Evolutionary conservation across 129 eudicot species (phyloP).

Genomic region (Silybum marianum): DNA sequence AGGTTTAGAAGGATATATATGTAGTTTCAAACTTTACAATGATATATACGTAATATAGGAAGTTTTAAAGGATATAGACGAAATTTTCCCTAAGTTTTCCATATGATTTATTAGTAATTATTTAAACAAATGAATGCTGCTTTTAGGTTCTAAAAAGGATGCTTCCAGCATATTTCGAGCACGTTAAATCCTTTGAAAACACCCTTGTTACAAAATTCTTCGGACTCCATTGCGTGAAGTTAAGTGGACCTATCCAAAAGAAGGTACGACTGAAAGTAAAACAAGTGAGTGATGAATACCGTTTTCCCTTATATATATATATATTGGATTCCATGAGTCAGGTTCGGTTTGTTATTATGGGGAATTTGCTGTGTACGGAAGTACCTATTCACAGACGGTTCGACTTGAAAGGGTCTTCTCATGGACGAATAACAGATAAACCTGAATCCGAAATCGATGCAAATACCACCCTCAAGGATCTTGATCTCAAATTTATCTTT

Average conservation of each 20-base stretch:
- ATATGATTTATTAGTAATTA: neutral
- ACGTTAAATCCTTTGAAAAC: conserved; percentile 72
- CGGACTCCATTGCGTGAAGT: conserved; percentile 92
- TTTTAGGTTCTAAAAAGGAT: conserved; percentile 77
- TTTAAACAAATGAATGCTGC: neutral
- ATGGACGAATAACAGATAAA: conserved; percentile 85
- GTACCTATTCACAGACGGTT: conserved; percentile 80
- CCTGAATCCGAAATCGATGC: conserved; percentile 81
- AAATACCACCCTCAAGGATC: conserved; percentile 86
- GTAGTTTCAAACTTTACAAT: too few species aligned
- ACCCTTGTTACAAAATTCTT: conserved; percentile 79
- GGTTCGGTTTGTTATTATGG: conserved; percentile 95
- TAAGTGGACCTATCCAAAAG: conserved; percentile 86
- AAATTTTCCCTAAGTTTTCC: too few species aligned
- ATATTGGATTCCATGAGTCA: conserved; percentile 35
- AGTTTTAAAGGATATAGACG: too few species aligned
- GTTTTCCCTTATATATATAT: neutral
- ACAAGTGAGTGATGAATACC: neutral
- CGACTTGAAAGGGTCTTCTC: conserved; percentile 94
- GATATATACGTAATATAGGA: too few species aligned
- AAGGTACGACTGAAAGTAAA: conserved; percentile 48
- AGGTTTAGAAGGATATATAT: too few species aligned
- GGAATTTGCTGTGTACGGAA: conserved; percentile 77
- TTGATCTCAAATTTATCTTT: conserved; percentile 79
- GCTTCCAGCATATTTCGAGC: conserved; percentile 92